Evolutionary conservation across 768 basidiomycete genomes (phyloP).

Genomic region (Lepiota brunneoincarnata): DNA sequence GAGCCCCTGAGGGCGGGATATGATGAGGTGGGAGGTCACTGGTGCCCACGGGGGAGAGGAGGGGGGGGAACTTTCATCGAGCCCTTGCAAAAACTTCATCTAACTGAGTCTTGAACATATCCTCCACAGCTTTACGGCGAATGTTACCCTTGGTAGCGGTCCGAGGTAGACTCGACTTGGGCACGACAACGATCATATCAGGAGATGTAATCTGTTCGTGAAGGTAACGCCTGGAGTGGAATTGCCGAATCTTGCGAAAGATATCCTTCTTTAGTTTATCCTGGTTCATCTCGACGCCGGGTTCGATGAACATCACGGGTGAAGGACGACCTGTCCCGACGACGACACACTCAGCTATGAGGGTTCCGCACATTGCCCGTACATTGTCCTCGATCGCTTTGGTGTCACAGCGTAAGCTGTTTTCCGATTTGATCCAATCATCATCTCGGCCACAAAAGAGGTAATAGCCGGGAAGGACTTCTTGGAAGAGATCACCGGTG

Average conservation of each 20-base stretch:
- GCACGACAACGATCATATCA: constrained; percentile 67
- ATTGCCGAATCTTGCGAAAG: constrained; percentile 67
- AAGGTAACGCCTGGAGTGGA: constrained; percentile 72
- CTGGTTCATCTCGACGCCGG: constrained; percentile 48
- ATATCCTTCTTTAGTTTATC: constrained; percentile 67
- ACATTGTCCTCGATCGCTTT: constrained; percentile 80
- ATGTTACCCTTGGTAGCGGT: constrained; percentile 84
- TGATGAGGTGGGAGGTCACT: no score
- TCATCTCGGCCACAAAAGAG: constrained; percentile 72
- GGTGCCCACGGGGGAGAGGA: no score
- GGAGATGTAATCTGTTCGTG: constrained; percentile 72
- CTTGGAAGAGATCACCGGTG: constrained; percentile 80
- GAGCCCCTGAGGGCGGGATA: not conserved
- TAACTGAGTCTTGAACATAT: constrained; percentile 52
- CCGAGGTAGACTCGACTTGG: constrained; percentile 64
- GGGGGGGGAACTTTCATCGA: no score
- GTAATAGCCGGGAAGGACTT: constrained; percentile 55
- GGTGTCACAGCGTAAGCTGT: constrained; percentile 76
- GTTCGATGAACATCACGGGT: constrained; percentile 74
- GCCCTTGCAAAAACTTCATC: constrained; percentile 49
- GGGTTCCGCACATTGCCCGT: constrained; percentile 56
- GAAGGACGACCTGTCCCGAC: constrained; percentile 76
- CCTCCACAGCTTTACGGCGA: constrained; percentile 73
- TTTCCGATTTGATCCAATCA: constrained; percentile 85
- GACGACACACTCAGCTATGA: constrained; percentile 74